phyloP scores from a whole-genome alignment of 345 rosid genomes.

The Bretschneidera sinensis region DNA sequence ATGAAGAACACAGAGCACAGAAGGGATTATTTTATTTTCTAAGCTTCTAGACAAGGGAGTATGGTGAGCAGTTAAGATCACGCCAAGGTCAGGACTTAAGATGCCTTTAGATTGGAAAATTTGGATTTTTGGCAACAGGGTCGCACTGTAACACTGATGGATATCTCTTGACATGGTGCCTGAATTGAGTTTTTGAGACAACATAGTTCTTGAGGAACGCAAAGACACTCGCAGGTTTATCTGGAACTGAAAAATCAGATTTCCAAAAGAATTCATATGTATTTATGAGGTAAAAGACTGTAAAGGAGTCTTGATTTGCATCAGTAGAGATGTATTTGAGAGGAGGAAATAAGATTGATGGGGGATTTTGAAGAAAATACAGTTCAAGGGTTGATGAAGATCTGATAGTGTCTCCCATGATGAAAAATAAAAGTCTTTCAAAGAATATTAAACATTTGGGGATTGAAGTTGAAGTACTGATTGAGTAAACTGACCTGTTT shows the following conservation, averaged over 20 bases:
- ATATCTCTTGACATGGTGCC: neutral
- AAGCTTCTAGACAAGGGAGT: neutral
- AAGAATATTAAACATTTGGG: neutral
- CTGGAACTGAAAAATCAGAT: slow-evolving; percentile 15
- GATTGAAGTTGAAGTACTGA: neutral
- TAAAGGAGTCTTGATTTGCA: neutral
- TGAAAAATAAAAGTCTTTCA: neutral
- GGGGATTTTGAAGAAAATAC: neutral
- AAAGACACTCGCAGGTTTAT: neutral
- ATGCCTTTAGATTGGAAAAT: slow-evolving; percentile 17
- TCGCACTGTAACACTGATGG: slow-evolving; percentile 6
- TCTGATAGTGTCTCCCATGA: neutral
- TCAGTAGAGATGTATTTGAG: neutral
- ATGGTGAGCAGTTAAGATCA: neutral
- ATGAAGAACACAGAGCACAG: too few relatives aligned
- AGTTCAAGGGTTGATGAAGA: neutral
- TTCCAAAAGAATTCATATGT: slow-evolving; percentile 27
- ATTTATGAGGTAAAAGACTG: neutral
- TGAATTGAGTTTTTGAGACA: neutral
- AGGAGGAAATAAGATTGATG: neutral
- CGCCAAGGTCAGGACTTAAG: slow-evolving; percentile 12
- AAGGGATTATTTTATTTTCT: slow-evolving; percentile 10
- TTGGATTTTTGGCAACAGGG: slow-evolving; percentile 25
- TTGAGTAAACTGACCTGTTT: too few relatives aligned
- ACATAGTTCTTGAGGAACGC: neutral